These are phyloP conservation scores for Globisporangium acanthophoron DNA, from an alignment of 352 stramenopile genomes.

Conservation along the genomic window DNA sequence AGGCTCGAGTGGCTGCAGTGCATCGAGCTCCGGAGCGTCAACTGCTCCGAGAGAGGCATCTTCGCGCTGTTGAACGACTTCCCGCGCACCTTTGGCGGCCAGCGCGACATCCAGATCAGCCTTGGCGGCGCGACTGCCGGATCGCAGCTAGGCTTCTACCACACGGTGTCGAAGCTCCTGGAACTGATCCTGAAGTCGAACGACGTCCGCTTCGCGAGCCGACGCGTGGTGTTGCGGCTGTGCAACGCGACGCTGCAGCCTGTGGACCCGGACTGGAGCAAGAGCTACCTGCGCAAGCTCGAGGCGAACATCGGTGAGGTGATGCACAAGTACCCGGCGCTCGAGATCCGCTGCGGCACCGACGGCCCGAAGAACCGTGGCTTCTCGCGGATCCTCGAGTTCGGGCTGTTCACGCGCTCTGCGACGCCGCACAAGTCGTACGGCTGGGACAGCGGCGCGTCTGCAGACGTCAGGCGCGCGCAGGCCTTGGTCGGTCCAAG, in stretches of 20 bases:
- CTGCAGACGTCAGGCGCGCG: not conserved
- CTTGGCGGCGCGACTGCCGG: conserved; percentile 14
- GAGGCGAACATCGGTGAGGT: conserved; percentile 17
- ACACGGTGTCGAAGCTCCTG: conserved; percentile 23
- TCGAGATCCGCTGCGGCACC: conserved; percentile 20
- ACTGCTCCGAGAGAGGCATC: conserved; percentile 27
- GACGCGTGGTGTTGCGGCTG: conserved; percentile 33
- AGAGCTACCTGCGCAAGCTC: conserved; percentile 25
- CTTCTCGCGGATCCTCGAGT: conserved; percentile 27
- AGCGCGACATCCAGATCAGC: conserved; percentile 22
- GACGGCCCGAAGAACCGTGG: conserved; percentile 9
- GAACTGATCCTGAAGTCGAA: conserved; percentile 12
- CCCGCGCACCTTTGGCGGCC: conserved; percentile 15
- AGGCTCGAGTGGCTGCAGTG: conserved; percentile 21
- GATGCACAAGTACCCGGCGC: conserved; percentile 16
- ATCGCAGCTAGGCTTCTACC: conserved; percentile 27
- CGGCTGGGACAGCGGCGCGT: conserved; percentile 27
- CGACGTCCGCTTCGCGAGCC: conserved; percentile 17
- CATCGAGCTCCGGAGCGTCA: conserved; percentile 25
- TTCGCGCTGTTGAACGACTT: conserved; percentile 30
- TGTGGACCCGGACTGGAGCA: conserved; percentile 29
- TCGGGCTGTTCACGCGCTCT: conserved; percentile 31
- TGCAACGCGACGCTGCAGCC: conserved; percentile 17
- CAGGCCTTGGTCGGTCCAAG: conserved; percentile 17
- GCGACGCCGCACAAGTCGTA: conserved; percentile 30